Conservation (phyloP, 2,329 filamentous ascomycete genomes). For the Pezicula carpinea region DNA sequence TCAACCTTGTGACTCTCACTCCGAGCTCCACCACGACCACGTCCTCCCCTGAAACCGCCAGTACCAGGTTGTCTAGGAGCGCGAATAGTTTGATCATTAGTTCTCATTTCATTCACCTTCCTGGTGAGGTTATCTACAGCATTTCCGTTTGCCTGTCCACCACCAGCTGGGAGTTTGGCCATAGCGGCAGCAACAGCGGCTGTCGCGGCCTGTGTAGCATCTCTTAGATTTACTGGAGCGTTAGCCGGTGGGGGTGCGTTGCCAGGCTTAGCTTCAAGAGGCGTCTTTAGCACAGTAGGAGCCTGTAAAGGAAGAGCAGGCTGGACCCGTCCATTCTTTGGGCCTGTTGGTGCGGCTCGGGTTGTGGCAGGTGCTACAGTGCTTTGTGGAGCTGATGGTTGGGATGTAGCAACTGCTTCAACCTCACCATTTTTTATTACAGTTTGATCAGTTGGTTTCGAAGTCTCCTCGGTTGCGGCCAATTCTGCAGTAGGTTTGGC, state of each 20-base stretch:
- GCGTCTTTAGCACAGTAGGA: conserved; percentile 34
- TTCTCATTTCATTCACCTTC: conserved; percentile 73
- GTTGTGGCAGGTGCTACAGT: conserved; percentile 7
- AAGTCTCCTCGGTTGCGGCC: conserved; percentile 39
- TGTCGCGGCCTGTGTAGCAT: conserved; percentile 69
- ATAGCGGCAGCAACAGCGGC: conserved; percentile 77
- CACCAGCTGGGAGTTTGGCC: conserved; percentile 55
- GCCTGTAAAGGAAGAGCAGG: conserved; percentile 62
- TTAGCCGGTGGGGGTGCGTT: conserved; percentile 12
- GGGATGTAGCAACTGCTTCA: conserved; percentile 39
- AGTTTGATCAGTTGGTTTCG: conserved; percentile 62
- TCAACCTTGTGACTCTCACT: conserved; percentile 64
- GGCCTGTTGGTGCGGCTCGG: conserved; percentile 32
- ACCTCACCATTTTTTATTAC: conserved; percentile 57
- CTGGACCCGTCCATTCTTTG: conserved; percentile 48
- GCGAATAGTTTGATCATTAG: conserved; percentile 50
- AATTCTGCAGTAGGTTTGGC: conserved; percentile 35
- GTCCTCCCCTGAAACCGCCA: conserved; percentile 36
- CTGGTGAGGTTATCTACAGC: conserved; percentile 67
- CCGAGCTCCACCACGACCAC: conserved; percentile 35
- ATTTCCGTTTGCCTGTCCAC: conserved; percentile 29
- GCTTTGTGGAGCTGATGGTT: conserved; percentile 14
- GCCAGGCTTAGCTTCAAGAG: conserved; percentile 32
- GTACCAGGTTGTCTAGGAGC: conserved; percentile 42
- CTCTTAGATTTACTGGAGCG: conserved; percentile 45